Percentiles rank a stretch among this genome's conserved stretches.
These are phyloP conservation scores for Zygosaccharomyces pseudorouxii DNA, from an alignment of 805 yeast species.

Conservation along the genomic window DNA sequence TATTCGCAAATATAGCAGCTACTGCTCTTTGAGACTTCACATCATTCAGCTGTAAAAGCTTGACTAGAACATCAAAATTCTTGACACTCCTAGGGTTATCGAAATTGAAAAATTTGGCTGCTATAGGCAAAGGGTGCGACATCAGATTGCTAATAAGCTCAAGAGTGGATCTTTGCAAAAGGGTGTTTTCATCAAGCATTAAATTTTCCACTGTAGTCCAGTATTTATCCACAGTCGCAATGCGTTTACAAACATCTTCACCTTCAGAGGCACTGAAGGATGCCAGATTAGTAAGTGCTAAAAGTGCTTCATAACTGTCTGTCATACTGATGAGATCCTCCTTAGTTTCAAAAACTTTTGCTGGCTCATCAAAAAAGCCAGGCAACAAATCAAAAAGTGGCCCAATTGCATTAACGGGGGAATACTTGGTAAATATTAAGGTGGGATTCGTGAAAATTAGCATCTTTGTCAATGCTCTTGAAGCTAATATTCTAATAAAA, in stretches of 20 bases:
- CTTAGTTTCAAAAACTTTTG: conserved; percentile 9
- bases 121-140: conserved; percentile 38
- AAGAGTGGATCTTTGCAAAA: conserved; percentile 55
- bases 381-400: conserved; percentile 42
- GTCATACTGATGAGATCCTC: conserved; percentile 24
- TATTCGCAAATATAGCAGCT: conserved; percentile 37
- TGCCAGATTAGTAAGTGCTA: conserved; percentile 66
- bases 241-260: conserved; percentile 34
- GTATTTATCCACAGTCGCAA: conserved; percentile 35
- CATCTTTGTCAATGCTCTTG: conserved; percentile 42
- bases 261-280: conserved; percentile 41
- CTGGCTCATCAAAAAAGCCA: conserved; percentile 2
- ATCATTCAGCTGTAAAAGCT: conserved; percentile 39
- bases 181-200: conserved; percentile 42
- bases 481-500: conserved; percentile 34
- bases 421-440: conserved; percentile 40
- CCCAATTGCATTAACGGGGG: conserved; percentile 41
- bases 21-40: conserved; percentile 41
- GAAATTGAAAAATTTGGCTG: conserved; percentile 54
- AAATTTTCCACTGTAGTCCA: conserved; percentile 46
- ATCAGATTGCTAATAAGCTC: conserved; percentile 63
- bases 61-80: conserved; percentile 42
- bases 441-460: conserved; percentile 45
- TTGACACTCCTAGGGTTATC: conserved; percentile 35
- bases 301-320: conserved; percentile 49